A percentile compares a stretch with the other conserved stretches of the same genome.
phyloP scores from a whole-genome alignment of 805 yeast genomes.

The Starmerella floris region DNA sequence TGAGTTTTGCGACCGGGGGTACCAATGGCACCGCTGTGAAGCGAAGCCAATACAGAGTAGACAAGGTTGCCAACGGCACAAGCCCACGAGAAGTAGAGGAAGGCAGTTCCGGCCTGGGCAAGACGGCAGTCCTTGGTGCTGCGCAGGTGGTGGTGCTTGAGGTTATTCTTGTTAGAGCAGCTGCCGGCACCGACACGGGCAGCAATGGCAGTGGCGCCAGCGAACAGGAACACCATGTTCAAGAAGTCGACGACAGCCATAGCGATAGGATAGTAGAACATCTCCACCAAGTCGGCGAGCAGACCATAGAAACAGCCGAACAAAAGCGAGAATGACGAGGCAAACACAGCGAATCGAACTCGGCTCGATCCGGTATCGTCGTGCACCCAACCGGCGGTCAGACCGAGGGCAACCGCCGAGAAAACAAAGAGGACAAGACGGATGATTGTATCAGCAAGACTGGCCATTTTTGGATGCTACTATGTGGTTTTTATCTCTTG shows the following conservation, averaged over 20 bases:
- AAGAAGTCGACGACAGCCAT: slow-evolving; percentile 67
- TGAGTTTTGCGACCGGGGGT: slow-evolving; percentile 34
- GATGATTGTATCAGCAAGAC: slow-evolving; percentile 63
- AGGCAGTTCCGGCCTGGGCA: slow-evolving; percentile 77
- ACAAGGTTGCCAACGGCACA: slow-evolving; percentile 53
- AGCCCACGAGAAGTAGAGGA: slow-evolving; percentile 72
- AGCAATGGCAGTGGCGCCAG: slow-evolving; percentile 91
- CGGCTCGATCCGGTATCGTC: slow-evolving; percentile 48
- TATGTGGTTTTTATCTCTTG: not conserved
- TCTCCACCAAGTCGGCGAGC: slow-evolving; percentile 62
- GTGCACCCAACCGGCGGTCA: slow-evolving; percentile 70
- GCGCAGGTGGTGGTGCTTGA: slow-evolving; percentile 57
- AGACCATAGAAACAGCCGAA: slow-evolving; percentile 67
- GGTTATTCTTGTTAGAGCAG: slow-evolving; percentile 55
- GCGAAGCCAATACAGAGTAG: slow-evolving; percentile 37
- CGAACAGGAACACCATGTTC: slow-evolving; percentile 80
- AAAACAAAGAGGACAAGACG: slow-evolving; percentile 65
- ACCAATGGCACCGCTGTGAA: slow-evolving; percentile 49
- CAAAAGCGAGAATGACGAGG: slow-evolving; percentile 74
- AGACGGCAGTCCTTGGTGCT: slow-evolving; percentile 79
- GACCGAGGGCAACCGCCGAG: slow-evolving; percentile 68
- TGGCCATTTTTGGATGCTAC: slow-evolving; percentile 30
- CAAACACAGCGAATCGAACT: slow-evolving; percentile 76
- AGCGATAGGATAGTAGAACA: slow-evolving; percentile 78
- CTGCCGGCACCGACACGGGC: slow-evolving; percentile 79